Percentiles rank a stretch among this genome's conserved stretches.
Evolutionary conservation across 805 yeast genomes (phyloP).

Genomic region (Grigorovia transvaalensis): DNA sequence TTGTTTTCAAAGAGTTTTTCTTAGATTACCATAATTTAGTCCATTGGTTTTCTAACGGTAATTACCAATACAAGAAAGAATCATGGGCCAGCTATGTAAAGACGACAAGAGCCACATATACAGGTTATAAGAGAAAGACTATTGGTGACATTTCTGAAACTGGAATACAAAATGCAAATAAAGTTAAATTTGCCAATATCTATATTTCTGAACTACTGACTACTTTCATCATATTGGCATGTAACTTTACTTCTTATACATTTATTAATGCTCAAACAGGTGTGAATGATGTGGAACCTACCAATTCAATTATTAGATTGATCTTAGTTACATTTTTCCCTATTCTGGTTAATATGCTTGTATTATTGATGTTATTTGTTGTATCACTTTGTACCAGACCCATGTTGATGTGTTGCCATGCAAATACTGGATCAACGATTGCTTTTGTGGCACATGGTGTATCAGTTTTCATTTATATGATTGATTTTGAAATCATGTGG

Average conservation of each 20-base stretch:
- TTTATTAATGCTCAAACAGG: conserved; percentile 86
- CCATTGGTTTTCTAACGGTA: conserved; percentile 78
- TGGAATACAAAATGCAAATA: conserved; percentile 51
- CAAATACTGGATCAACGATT: conserved; percentile 38
- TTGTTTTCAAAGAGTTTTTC: conserved; percentile 57
- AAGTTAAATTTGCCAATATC: conserved; percentile 70
- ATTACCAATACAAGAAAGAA: conserved; percentile 49
- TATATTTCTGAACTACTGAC: conserved; percentile 71
- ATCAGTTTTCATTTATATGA: conserved; percentile 42
- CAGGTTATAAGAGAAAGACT: conserved; percentile 77
- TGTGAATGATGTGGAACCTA: conserved; percentile 40
- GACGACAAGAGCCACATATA: conserved; percentile 72
- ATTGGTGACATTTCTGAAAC: conserved; percentile 60
- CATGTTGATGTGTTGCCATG: conserved; percentile 32
- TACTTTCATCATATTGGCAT: conserved; percentile 59
- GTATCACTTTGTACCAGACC: conserved; percentile 45
- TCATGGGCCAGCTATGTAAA: conserved; percentile 78
- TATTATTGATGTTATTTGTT: conserved; percentile 29
- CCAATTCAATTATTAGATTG: conserved; percentile 55
- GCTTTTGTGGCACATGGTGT: conserved; percentile 48
- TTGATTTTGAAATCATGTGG: conserved; percentile 55
- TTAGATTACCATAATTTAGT: conserved; percentile 53
- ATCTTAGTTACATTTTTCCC: conserved; percentile 44
- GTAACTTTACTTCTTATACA: conserved; percentile 60
- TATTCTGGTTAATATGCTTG: conserved; percentile 29